Percentiles rank a stretch among this genome's conserved stretches.
Conservation (phyloP, 306 rosid species). For the Hippophae tibetana region DNA sequence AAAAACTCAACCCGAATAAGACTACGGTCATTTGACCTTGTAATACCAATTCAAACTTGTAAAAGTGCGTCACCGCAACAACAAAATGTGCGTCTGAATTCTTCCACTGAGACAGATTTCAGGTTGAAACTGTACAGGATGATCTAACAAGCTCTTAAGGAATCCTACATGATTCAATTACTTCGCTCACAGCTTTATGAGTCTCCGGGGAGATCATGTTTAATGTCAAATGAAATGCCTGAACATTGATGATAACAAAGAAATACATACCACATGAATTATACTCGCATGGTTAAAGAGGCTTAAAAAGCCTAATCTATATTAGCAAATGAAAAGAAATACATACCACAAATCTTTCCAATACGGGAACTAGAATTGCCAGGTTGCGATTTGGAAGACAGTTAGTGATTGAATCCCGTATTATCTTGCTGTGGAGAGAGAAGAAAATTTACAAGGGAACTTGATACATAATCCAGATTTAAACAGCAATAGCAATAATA, state of each 20-base stretch:
- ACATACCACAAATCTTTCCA: conserved; percentile 97
- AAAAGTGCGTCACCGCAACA: too few relatives aligned
- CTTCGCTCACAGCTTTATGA: conserved; percentile 84
- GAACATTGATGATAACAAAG: conserved; percentile 11
- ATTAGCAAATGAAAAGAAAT: conserved; percentile 8
- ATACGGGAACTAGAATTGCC: conserved; percentile 72
- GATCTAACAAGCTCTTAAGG: conserved; percentile 31
- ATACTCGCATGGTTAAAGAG: background rate
- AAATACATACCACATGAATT: background rate
- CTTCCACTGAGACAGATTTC: conserved; percentile 15
- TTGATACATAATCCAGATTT: background rate
- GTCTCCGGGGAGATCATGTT: conserved; percentile 98
- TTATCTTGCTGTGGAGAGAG: conserved; percentile 27
- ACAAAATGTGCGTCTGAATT: conserved; percentile 13
- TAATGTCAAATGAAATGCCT: conserved; percentile 90
- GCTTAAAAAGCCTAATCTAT: background rate
- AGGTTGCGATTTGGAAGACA: conserved; percentile 57
- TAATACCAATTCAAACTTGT: conserved; percentile 22
- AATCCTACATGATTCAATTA: conserved; percentile 81
- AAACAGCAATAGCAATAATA: too few relatives aligned
- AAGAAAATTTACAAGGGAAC: conserved; percentile 3
- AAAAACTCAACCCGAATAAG: conserved; percentile 19
- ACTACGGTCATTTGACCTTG: conserved; percentile 27
- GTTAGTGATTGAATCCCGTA: conserved; percentile 36
- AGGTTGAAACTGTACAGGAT: conserved; percentile 54